A percentile compares a stretch with the other conserved stretches of the same genome.
phyloP scores from a whole-genome alignment of 768 basidiomycete genomes.

The Royoungia palumana region DNA sequence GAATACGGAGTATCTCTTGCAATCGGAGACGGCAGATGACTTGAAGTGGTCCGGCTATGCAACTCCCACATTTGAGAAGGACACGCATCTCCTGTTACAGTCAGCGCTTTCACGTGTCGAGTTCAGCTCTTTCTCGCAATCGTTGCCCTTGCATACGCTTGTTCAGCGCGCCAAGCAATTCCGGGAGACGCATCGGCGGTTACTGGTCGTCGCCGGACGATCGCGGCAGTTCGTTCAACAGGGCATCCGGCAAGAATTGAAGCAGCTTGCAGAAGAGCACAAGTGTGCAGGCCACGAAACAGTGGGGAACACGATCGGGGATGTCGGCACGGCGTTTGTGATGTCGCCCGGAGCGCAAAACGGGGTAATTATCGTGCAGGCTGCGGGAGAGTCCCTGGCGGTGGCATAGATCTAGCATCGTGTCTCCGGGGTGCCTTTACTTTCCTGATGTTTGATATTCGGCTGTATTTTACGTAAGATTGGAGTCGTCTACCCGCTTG shows the following conservation, averaged over 20 bases:
- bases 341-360: slow-evolving; percentile 52
- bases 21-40: slow-evolving; percentile 81
- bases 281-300: slow-evolving; percentile 12
- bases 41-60: slow-evolving; percentile 70
- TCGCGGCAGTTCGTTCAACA: slow-evolving; percentile 67
- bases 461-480: too few relatives aligned
- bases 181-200: slow-evolving; percentile 34
- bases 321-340: slow-evolving; percentile 76
- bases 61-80: slow-evolving; percentile 10
- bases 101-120: slow-evolving; percentile 58
- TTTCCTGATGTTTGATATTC: too few relatives aligned
- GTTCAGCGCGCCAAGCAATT: slow-evolving; percentile 38
- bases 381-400: slow-evolving; percentile 31
- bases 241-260: slow-evolving; percentile 58
- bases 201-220: slow-evolving; percentile 71
- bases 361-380: slow-evolving; percentile 70
- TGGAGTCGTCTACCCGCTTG: too few relatives aligned
- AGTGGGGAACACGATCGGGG: slow-evolving; percentile 80
- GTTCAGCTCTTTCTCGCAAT: slow-evolving; percentile 51
- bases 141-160: slow-evolving; percentile 55
- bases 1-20: slow-evolving; percentile 62
- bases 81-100: slow-evolving; percentile 4
- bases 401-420: slow-evolving; percentile 1
- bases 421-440: too few relatives aligned
- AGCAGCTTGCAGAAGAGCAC: slow-evolving; percentile 39